Base-by-base conservation (phyloP, 1,284 basidiomycete genomes). In the Boletus sp. region DNA sequence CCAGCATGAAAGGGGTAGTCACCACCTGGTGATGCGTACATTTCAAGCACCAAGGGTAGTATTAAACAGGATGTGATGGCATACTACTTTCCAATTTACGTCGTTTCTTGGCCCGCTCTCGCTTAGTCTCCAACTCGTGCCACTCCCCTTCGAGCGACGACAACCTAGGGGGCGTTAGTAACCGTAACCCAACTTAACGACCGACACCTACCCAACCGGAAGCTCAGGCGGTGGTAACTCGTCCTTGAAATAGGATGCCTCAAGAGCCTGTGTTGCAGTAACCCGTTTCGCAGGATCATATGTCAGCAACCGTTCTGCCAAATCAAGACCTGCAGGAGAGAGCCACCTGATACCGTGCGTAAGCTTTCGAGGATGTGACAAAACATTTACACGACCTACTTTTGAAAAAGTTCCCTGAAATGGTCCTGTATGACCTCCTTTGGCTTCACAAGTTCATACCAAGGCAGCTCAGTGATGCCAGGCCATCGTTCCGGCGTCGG, bases 361-460 rank as follows among this genome's bases (percentile, higher is more conserved):
- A 6, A 67, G 58, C 54, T 44, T 35, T 28, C 23, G 35, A 64
- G 47, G 52, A 30, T 30, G 28, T 30, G 21, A 51, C 33, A 30
- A 40, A 44, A 27, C 25, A 13, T 35, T 25, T 28, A 28, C 28
- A 6, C 10, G 2, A 76, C 87, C 70, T 64, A 94, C 92, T 90
- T 92, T 67, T 86, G 81, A 72, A 97, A 96, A 33, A 88, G 76
- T 52, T 91, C 87, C 51, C 90, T 80, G 71, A 98, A 93, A 58
- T 83, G 85, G 65, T 91, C 89, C 37, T 85, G 83, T 19, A 93
- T 77, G 23, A 78, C 74, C 52, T 93, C 87, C 65, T 85, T 89
- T 1, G 97, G 95, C 73, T 95, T 94, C 54, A 98, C 90, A n/a
- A 99, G 85, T 74, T 99, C 97, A 74, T 94, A 99, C 97, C 97